phyloP scores from a whole-genome alignment of 225 moss, liverwort and hornwort genomes.

The Polytrichum commune region DNA sequence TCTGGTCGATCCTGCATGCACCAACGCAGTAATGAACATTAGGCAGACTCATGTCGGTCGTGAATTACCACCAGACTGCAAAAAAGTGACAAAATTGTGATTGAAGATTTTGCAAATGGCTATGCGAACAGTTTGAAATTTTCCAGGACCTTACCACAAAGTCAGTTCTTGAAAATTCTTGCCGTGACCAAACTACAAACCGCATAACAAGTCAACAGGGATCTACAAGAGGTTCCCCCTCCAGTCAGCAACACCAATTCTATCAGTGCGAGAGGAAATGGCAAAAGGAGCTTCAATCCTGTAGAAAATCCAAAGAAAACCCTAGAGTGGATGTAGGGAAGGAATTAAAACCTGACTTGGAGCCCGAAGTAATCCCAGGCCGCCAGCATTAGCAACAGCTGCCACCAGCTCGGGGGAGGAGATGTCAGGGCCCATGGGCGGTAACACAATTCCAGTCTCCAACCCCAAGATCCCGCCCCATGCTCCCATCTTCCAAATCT shows the following conservation, averaged over 20 bases:
- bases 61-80: neutral
- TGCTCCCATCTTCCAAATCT: conserved; percentile 13
- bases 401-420: conserved; percentile 74
- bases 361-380: conserved; percentile 72
- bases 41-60: too few species aligned
- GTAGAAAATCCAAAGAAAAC: too few species aligned
- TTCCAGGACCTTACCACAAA: too few species aligned
- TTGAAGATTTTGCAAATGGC: neutral
- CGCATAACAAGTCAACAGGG: too few species aligned
- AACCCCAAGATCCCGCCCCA: conserved; percentile 63
- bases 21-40: neutral
- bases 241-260: neutral
- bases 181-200: too few species aligned
- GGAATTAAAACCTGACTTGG: conserved; percentile 47
- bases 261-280: neutral
- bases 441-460: conserved; percentile 61
- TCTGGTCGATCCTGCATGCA: conserved; percentile 58
- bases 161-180: too few species aligned
- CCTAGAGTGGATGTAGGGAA: too few species aligned
- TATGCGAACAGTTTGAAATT: too few species aligned
- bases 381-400: conserved; percentile 85
- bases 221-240: too few species aligned
- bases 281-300: too few species aligned
- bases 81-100: neutral
- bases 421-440: conserved; percentile 88